These are phyloP conservation scores for Pseudohyphozyma bogoriensis DNA, from an alignment of 768 basidiomycete species.

Conservation along the genomic window DNA sequence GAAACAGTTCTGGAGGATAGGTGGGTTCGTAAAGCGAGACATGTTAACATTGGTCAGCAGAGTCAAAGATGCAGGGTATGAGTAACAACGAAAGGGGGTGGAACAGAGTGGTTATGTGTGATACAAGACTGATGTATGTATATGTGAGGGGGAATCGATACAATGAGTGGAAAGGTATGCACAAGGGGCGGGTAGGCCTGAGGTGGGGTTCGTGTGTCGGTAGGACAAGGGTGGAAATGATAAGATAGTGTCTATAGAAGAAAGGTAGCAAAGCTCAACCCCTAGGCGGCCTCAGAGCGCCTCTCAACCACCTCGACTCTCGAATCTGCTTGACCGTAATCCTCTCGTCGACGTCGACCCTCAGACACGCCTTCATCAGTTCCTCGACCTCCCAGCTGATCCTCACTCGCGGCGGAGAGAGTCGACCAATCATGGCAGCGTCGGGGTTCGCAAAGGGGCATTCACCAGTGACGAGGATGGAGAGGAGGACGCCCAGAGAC, in stretches of 20 bases:
- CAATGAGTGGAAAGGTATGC: neutral
- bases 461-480: slow-evolving; percentile 41
- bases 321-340: slow-evolving; percentile 21
- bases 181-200: neutral
- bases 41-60: too few relatives aligned
- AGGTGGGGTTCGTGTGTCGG: too few relatives aligned
- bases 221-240: too few relatives aligned
- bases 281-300: neutral
- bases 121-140: too few relatives aligned
- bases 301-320: slow-evolving; percentile 18
- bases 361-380: slow-evolving; percentile 23
- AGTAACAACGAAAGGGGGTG: neutral
- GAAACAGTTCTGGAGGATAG: too few relatives aligned
- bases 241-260: too few relatives aligned
- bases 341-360: slow-evolving; percentile 14
- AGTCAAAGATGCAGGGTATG: neutral
- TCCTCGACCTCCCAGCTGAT: slow-evolving; percentile 14
- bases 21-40: too few relatives aligned
- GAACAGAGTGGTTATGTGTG: too few relatives aligned
- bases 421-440: slow-evolving; percentile 16
- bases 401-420: slow-evolving; percentile 12
- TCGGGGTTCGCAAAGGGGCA: slow-evolving; percentile 37
- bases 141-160: neutral
- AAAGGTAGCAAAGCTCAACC: too few relatives aligned
- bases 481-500: slow-evolving; percentile 43